These are phyloP conservation scores for Angomonas desouzai DNA, from an alignment of 208 protist species.

Conservation along the genomic window DNA sequence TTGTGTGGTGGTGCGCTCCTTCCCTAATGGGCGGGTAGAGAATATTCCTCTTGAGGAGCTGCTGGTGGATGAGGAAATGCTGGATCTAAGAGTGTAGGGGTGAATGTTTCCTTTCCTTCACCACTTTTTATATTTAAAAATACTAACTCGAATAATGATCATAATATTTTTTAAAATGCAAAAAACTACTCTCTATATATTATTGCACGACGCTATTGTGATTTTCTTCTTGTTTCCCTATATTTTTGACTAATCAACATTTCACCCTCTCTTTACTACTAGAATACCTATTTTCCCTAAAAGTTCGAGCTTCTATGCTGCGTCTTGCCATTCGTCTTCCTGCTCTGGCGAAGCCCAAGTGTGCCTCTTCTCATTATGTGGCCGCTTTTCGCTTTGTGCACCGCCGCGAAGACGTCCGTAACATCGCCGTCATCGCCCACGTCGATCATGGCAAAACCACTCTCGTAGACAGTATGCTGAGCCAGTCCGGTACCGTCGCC, in stretches of 20 bases:
- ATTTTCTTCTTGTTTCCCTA: not conserved
- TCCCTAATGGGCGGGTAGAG: slow-evolving; percentile 73
- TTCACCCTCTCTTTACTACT: not conserved
- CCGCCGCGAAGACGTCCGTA: slow-evolving; percentile 83
- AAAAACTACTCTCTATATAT: not conserved
- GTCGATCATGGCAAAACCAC: slow-evolving; percentile 98
- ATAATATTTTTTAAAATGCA: not conserved
- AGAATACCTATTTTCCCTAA: not conserved
- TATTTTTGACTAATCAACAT: not conserved
- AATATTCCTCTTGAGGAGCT: slow-evolving; percentile 80
- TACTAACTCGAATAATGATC: not conserved
- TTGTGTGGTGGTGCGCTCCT: slow-evolving; percentile 83
- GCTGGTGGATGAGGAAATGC: slow-evolving; percentile 54
- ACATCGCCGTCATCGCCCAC: slow-evolving; percentile 97
- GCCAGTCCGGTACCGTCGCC: slow-evolving; percentile 81
- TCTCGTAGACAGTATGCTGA: slow-evolving; percentile 94
- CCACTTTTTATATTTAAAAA: not conserved
- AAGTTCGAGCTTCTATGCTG: not conserved
- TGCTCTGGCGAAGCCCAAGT: not conserved
- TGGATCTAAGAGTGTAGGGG: slow-evolving; percentile 41
- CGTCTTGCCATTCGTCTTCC: not conserved
- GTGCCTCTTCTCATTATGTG: not conserved
- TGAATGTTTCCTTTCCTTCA: not conserved
- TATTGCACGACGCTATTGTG: not conserved
- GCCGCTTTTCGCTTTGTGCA: slow-evolving; percentile 35